phyloP scores from a whole-genome alignment of 2,329 filamentous ascomycete genomes.

The Pyricularia pennisetigena region DNA sequence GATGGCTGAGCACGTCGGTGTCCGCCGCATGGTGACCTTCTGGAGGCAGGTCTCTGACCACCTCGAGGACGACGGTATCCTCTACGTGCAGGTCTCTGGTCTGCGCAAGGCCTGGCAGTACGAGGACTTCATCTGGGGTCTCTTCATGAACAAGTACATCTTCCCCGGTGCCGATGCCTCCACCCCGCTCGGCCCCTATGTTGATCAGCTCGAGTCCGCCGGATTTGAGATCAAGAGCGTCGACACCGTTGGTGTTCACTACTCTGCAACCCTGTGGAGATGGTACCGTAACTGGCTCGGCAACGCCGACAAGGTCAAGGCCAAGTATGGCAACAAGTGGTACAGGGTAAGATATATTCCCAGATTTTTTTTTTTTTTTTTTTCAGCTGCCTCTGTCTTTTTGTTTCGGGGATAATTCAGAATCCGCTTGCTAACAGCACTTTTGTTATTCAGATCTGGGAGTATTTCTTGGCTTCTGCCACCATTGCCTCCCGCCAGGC shows the following conservation, averaged over 20 bases:
- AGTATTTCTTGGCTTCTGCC: constrained; percentile 80
- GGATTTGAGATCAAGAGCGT: constrained; percentile 86
- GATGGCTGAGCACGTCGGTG: constrained; percentile 98
- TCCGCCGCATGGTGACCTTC: constrained; percentile 77
- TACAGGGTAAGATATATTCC: constrained; percentile 63
- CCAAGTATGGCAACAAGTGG: constrained; percentile 93
- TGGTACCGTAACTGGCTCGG: constrained; percentile 99
- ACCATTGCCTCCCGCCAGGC: constrained; percentile 80
- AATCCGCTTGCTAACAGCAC: constrained; percentile 10
- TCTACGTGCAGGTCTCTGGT: constrained; percentile 94
- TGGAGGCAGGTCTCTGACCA: constrained; percentile 83
- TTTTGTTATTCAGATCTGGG: constrained; percentile 66
- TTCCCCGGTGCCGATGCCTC: constrained; percentile 96
- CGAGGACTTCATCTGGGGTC: constrained; percentile 93
- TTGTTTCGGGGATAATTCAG: no score
- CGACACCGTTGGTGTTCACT: constrained; percentile 94
- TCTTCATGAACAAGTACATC: constrained; percentile 99
- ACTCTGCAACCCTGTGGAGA: constrained; percentile 90
- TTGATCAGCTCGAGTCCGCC: constrained; percentile 74
- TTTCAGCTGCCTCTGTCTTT: neutral
- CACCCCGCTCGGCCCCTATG: constrained; percentile 80
- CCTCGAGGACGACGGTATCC: constrained; percentile 91
- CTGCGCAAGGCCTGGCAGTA: constrained; percentile 95
- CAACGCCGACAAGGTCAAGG: constrained; percentile 84
- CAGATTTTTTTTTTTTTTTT: constrained; percentile 6